These are phyloP conservation scores for Penicillium flavigenum DNA, from an alignment of 495 filamentous ascomycete species.

Conservation along the genomic window DNA sequence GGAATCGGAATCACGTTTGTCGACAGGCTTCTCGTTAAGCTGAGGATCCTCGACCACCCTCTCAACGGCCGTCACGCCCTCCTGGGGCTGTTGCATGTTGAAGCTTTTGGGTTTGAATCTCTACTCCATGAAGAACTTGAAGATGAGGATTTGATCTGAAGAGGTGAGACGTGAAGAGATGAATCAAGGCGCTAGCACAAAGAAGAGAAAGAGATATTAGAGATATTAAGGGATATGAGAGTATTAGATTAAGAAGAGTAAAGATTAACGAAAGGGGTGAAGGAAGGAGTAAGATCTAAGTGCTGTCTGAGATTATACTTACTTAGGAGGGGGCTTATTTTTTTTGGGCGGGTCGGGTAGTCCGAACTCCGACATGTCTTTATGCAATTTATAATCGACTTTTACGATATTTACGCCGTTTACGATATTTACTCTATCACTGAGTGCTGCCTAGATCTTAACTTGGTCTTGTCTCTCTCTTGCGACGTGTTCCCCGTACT, in stretches of 20 bases:
- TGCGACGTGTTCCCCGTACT: no score
- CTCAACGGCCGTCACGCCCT: slow-evolving; percentile 22
- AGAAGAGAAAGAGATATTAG: no score
- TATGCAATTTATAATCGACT: no score
- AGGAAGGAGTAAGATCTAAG: no score
- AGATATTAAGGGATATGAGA: background rate
- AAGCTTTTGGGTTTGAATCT: background rate
- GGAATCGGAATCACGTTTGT: slow-evolving; percentile 22
- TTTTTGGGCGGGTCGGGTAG: slow-evolving; percentile 11
- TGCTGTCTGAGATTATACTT: no score
- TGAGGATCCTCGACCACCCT: slow-evolving; percentile 16
- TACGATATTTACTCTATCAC: no score
- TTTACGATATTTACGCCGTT: no score
- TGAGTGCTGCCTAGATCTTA: no score
- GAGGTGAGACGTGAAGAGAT: background rate
- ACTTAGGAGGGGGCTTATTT: background rate
- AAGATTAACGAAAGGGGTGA: background rate
- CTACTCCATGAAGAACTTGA: slow-evolving; percentile 12
- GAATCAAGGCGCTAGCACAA: no score
- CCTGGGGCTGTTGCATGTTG: slow-evolving; percentile 29
- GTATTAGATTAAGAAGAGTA: background rate
- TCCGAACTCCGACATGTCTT: slow-evolving; percentile 8
- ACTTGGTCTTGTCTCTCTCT: no score
- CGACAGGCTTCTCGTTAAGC: slow-evolving; percentile 13
- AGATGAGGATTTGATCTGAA: background rate